Percentiles rank a stretch among this genome's conserved stretches.
Conservation (phyloP, 306 rosid genomes). For the Dicorynia guianensis region DNA sequence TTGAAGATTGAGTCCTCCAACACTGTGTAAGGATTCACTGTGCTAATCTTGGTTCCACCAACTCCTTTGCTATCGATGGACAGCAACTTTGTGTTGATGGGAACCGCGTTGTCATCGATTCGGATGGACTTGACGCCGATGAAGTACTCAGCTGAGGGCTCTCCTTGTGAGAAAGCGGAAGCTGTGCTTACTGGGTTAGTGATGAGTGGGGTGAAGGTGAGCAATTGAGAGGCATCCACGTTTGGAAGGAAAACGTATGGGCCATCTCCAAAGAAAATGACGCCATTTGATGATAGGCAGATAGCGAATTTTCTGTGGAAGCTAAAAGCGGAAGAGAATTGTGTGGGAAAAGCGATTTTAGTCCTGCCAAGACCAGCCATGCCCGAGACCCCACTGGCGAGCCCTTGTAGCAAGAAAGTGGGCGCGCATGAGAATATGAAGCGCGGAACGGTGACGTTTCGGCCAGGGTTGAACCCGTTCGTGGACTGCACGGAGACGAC, state of each 20-base stretch:
- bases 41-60: conserved; percentile 84
- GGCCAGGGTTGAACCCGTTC: conserved; percentile 54
- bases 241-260: conserved; percentile 61
- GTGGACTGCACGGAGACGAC: conserved; percentile 55
- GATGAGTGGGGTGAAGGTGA: conserved; percentile 54
- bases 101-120: conserved; percentile 39
- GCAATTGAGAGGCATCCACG: conserved; percentile 38
- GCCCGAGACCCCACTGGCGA: conserved; percentile 56
- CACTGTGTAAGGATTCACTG: conserved; percentile 67
- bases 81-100: conserved; percentile 53
- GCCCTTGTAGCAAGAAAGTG: conserved; percentile 50
- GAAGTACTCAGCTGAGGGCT: conserved; percentile 64
- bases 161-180: conserved; percentile 51
- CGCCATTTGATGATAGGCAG: conserved; percentile 52
- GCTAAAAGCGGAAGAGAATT: conserved; percentile 65
- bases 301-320: conserved; percentile 62
- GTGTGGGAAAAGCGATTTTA: conserved; percentile 55
- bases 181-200: conserved; percentile 68
- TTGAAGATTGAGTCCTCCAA: conserved; percentile 62
- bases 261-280: conserved; percentile 59
- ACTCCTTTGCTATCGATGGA: conserved; percentile 49
- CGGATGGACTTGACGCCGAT: conserved; percentile 57
- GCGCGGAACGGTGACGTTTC: conserved; percentile 44
- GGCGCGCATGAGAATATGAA: conserved; percentile 65
- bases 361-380: conserved; percentile 73